Evolutionary conservation across 768 basidiomycete species (phyloP), one percentile per base, ranked within the genome.

Genomic region (Pholiota molesta): DNA sequence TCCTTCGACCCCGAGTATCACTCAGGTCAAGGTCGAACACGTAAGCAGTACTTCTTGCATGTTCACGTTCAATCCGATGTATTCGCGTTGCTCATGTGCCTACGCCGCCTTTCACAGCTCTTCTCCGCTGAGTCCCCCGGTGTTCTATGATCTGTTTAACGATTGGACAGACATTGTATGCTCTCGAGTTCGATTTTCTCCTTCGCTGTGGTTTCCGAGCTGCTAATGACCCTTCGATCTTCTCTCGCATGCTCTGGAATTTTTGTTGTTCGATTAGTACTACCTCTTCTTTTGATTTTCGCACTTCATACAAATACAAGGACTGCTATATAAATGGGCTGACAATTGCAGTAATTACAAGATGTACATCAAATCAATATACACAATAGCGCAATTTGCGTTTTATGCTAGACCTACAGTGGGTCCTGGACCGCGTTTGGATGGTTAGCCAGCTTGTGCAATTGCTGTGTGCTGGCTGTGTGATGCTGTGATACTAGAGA

Each of bases 121-220:
- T 79, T 80, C 68, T 75, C 79, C 55, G 79, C 79, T 19, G 79
- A 80, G 70, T 78, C 76, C 45, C 79, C 78, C 23, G 77, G 77
- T 23, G 73, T 73, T 55, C 68, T 78, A 42, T 78, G 69, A 69
- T 37, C 45, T 19, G 39, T 37, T 17, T 29, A n/a, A 6, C 17
- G 31, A 33, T 21, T 28, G 11, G 26, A 5, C 42, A 29, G 16
- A 40, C 54, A n/a, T 21, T 26, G 26, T 26, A 42, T 58, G 31
- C 28, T 53, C 28, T 51, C 51, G 51, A 54, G 28, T 45, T 39
- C 21, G 53, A 37, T 49, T 55, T 60, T 29, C 47, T 29, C 47
- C 29, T 58, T 58, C 59, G 57, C 55, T 54, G 44, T 37, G 52
- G 37, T 44, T 52, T 68, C 63, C 62, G 51, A 39, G 65, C 61